Evolutionary conservation across 208 protist species (phyloP), one percentile per base, ranked within the genome.

Genomic region (Novymonas esmeraldas): DNA sequence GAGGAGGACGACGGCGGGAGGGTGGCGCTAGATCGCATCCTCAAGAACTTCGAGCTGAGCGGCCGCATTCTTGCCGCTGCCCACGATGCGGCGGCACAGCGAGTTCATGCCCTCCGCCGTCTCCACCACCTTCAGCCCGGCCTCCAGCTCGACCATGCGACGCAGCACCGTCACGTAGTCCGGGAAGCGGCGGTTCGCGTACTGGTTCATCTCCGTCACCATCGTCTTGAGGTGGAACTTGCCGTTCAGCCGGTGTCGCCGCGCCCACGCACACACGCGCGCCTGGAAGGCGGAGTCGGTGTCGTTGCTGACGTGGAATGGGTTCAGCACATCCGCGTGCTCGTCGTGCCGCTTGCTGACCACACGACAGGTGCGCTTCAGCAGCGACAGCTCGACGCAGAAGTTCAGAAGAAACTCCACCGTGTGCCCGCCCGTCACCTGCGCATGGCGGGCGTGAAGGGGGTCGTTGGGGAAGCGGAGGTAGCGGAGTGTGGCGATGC

Each of bases 401-500:
- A 93, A 93, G 46, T 71, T 70, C 31, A 86, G 70, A 48, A 93
- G 49, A 51, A 87, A 93, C 56, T 89, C 76, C 16, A 90, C 62
- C 22, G 84, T 77, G 39, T 64, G 57, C 51, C 70, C 65, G 0
- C 81, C 77, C 11, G 81, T 85, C 26, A 48, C 48, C 33, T 85
- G 76, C 5, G 80, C 87, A 45, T 90, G 77, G 33, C 71, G 71
- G 14, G 82, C 69, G 63, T 90, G 85, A 14, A 78, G 64, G 31
- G 60, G 60, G 48, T 93, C 82, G 57, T 71, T 55, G 1, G 87
- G 87, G 34, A 73, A 74, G 34, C 69, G 56, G 24, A 90, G 71
- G 52, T 90, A 93, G 10, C 82, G 82, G 54, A 87, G 69, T 38
- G 84, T 78, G n/a, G 84, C 87, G 45, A 93, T 73, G 74, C 87